Percentiles rank a stretch among this genome's conserved stretches.
phyloP scores from a whole-genome alignment of 164 flowering plant genomes.

The Litsea cubeba region DNA sequence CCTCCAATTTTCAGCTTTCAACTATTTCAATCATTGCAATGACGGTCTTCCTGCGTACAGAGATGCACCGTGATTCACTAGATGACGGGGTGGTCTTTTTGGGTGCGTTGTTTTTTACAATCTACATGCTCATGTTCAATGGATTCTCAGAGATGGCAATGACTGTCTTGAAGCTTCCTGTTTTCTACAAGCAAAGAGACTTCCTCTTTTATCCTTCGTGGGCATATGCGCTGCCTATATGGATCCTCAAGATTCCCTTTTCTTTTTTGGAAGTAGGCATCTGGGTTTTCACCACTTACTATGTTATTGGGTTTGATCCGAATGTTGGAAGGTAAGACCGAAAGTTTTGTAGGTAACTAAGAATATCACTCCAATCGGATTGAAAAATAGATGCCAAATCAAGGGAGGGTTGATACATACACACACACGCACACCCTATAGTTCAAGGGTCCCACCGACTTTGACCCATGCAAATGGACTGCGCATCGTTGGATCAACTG shows the following conservation, averaged over 20 bases:
- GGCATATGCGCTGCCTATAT: slow-evolving; percentile 71
- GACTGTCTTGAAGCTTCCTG: slow-evolving; percentile 56
- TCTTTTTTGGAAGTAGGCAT: slow-evolving; percentile 45
- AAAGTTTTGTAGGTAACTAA: not conserved
- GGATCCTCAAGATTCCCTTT: slow-evolving; percentile 60
- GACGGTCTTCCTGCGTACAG: slow-evolving; percentile 46
- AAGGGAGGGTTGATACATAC: no score
- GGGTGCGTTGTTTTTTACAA: slow-evolving; percentile 47
- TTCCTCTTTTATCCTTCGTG: slow-evolving; percentile 74
- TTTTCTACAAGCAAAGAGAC: slow-evolving; percentile 85
- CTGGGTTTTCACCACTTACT: slow-evolving; percentile 52
- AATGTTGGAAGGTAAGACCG: slow-evolving; percentile 36
- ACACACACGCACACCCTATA: no score
- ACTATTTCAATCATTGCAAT: slow-evolving; percentile 31
- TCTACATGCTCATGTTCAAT: slow-evolving; percentile 39
- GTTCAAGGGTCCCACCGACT: no score
- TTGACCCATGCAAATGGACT: no score
- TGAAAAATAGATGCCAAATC: no score
- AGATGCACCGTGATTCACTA: slow-evolving; percentile 27
- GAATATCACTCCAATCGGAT: not conserved
- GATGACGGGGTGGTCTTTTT: slow-evolving; percentile 36
- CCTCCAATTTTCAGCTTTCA: slow-evolving; percentile 27
- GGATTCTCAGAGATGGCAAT: slow-evolving; percentile 48
- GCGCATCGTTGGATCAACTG: no score
- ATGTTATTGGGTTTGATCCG: slow-evolving; percentile 53